A percentile compares a stretch with the other conserved stretches of the same genome.
phyloP scores from a whole-genome alignment of 1,139 yeast species.

The Zygosaccharomyces sapae region DNA sequence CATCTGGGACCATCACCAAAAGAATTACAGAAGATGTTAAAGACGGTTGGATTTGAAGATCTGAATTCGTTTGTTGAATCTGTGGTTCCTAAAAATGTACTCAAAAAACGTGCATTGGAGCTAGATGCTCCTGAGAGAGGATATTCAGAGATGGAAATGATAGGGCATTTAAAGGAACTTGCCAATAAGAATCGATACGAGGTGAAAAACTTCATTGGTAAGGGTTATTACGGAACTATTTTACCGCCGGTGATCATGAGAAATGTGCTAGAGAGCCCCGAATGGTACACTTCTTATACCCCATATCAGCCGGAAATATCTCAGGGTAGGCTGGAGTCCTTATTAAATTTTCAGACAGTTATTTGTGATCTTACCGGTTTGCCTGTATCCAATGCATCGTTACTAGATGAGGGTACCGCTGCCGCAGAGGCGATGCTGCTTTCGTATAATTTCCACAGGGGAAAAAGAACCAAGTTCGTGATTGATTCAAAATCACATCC shows the following conservation, averaged over 20 bases:
- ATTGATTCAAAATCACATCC: slow-evolving; percentile 77
- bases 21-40: slow-evolving; percentile 63
- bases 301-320: slow-evolving; percentile 98
- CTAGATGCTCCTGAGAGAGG: slow-evolving; percentile 58
- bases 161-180: slow-evolving; percentile 59
- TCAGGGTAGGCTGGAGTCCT: slow-evolving; percentile 89
- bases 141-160: slow-evolving; percentile 74
- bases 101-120: slow-evolving; percentile 60
- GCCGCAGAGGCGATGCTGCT: slow-evolving; percentile 97
- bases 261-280: slow-evolving; percentile 87
- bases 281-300: slow-evolving; percentile 97
- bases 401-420: slow-evolving; percentile 95
- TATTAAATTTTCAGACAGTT: slow-evolving; percentile 87
- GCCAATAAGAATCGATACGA: slow-evolving; percentile 71
- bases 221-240: slow-evolving; percentile 88
- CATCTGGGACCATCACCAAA: slow-evolving; percentile 80
- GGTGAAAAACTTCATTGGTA: slow-evolving; percentile 75
- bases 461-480: slow-evolving; percentile 63
- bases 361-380: slow-evolving; percentile 86
- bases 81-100: slow-evolving; percentile 75
- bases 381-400: slow-evolving; percentile 88
- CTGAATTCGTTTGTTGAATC: slow-evolving; percentile 64
- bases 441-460: slow-evolving; percentile 63
- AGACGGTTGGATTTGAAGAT: slow-evolving; percentile 59
- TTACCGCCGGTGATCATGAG: slow-evolving; percentile 92